Base-by-base conservation (phyloP, 495 filamentous ascomycete species). In the Polyplosphaeria fusca region DNA sequence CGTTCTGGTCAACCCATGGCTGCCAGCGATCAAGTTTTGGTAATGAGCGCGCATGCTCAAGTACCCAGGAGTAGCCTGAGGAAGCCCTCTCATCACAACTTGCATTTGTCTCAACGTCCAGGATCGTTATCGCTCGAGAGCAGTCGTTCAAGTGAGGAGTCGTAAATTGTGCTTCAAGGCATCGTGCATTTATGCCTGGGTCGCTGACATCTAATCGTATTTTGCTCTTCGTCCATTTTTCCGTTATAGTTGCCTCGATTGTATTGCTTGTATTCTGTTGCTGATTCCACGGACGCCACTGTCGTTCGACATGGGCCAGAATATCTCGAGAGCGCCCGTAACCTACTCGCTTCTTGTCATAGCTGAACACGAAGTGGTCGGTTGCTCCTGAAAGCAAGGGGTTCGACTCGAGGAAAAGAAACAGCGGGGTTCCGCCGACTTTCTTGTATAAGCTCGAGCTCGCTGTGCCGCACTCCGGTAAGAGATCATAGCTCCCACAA, bases 401-500 rank as follows among this genome's bases (percentile, higher is more conserved):
- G 2, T 71, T 68, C 0, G 79, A 78, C 35, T 92, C 86, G 40
- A 86, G 72, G 68, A 89, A 89, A 18, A 91, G 70, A 55, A 79
- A 91, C 3, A 86, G 26, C 0, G 71, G 54, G 27, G 67, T 58
- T 4, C 56, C 47, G 4, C 32, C 51, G 25, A 18, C 5, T 12
- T 26, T 24, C 52, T 71, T 77, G 53, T 88, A 83, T 7, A 92
- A 71, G 27, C 75, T 74, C 5, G 76, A 72, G 38, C 71, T 76
- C 0, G 89, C 78, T 2, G 83, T 89, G 14, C 87, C 89, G 64
- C 89, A 95, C 1, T 82, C 55, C 2, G 77, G 81, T 7, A 79
- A 67, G 14, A 77, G 71, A 0, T 70, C 37, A 65, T 89, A 92
- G 0, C 51, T 63, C 1, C 87, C 87, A 2, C 55, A 58, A 18